A percentile compares a stretch with the other conserved stretches of the same genome.
phyloP scores from a whole-genome alignment of 106 monocot species.

The Vanilla planifolia region DNA sequence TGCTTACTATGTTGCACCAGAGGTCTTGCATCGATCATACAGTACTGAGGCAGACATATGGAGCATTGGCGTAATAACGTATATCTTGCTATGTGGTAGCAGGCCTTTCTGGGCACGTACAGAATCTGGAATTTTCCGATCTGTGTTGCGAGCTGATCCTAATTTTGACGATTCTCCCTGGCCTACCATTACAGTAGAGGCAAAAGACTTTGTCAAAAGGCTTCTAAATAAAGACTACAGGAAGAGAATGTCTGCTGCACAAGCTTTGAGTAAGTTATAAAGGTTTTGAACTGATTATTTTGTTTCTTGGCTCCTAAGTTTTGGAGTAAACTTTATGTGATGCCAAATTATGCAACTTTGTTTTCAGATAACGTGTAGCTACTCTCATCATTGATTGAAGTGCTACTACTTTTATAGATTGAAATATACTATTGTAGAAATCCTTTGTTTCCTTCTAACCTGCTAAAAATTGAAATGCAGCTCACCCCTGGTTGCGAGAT shows the following conservation, averaged over 20 bases:
- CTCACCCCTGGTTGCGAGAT: conserved; percentile 37
- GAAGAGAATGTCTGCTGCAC: conserved; percentile 94
- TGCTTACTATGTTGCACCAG: conserved; percentile 97
- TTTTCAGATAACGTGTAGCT: too few species aligned
- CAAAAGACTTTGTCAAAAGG: conserved; percentile 85
- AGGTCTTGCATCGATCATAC: conserved; percentile 89
- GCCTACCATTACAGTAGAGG: conserved; percentile 73
- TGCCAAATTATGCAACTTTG: not conserved
- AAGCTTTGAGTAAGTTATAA: conserved; percentile 65
- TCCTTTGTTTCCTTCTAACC: too few species aligned
- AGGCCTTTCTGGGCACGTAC: conserved; percentile 95
- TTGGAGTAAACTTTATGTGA: not conserved
- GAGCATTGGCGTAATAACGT: conserved; percentile 96
- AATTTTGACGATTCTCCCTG: conserved; percentile 85
- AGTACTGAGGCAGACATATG: conserved; percentile 87
- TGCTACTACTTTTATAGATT: too few species aligned
- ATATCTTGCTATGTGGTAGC: conserved; percentile 89
- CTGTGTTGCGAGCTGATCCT: conserved; percentile 87
- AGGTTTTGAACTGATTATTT: not conserved
- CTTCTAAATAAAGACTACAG: conserved; percentile 92
- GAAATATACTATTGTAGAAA: too few species aligned
- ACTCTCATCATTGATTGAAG: too few species aligned
- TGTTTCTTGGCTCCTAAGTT: not conserved
- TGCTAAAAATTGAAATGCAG: conserved; percentile 7
- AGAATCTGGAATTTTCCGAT: conserved; percentile 92